phyloP scores from a whole-genome alignment of 202 grass and related monocot genomes.

The Saccharum hybrid region DNA sequence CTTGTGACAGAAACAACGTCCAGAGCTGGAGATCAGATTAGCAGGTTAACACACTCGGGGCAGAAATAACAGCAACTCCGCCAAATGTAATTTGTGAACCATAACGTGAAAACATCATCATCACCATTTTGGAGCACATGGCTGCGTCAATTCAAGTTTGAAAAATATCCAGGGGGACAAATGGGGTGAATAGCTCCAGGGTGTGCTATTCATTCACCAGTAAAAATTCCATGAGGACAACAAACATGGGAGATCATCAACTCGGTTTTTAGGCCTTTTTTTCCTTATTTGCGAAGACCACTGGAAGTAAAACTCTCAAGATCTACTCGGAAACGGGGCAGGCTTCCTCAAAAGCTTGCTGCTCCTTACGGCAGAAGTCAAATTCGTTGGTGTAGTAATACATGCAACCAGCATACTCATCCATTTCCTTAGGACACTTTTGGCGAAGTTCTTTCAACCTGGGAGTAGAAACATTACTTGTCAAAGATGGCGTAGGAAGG shows the following conservation, averaged over 20 bases:
- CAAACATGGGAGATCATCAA: conserved; percentile 62
- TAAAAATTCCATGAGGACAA: conserved; percentile 47
- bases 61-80: conserved; percentile 13
- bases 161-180: conserved; percentile 19
- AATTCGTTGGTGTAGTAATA: conserved; percentile 99
- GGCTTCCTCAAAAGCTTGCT: conserved; percentile 82
- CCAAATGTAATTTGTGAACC: conserved; percentile 12
- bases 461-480: background rate
- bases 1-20: background rate
- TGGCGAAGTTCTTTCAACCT: conserved; percentile 91
- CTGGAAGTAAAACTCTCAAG: conserved; percentile 26
- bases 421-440: conserved; percentile 91
- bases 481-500: background rate
- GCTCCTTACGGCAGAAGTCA: conserved; percentile 89
- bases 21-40: background rate
- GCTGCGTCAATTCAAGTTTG: conserved; percentile 21
- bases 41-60: background rate
- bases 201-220: conserved; percentile 42
- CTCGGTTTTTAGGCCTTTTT: conserved; percentile 47
- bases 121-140: conserved; percentile 36
- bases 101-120: background rate
- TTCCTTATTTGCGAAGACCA: conserved; percentile 70
- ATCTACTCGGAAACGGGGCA: conserved; percentile 75
- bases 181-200: conserved; percentile 37
- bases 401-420: conserved; percentile 94